Evolutionary conservation across 2,329 filamentous ascomycete genomes (phyloP).

Genomic region (Colletotrichum sp.): DNA sequence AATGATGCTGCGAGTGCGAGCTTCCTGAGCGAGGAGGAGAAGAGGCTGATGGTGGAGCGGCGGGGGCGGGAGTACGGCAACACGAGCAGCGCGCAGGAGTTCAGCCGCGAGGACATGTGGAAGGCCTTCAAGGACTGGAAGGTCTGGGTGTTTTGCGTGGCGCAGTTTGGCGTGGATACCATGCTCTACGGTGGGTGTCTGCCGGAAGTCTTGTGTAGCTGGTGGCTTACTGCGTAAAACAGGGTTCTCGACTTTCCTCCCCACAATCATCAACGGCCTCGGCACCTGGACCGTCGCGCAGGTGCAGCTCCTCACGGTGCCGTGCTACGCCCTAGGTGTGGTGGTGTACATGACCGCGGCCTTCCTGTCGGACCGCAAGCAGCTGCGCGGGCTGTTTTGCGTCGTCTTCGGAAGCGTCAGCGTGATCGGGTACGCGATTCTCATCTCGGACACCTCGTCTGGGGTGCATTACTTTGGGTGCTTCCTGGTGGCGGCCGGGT

Average conservation of each 20-base stretch:
- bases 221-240: not conserved
- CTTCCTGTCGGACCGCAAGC: constrained; percentile 68
- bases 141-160: constrained; percentile 71
- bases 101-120: constrained; percentile 65
- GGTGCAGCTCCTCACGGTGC: constrained; percentile 68
- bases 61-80: constrained; percentile 48
- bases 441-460: constrained; percentile 54
- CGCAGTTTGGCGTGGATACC: constrained; percentile 75
- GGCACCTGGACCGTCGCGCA: constrained; percentile 55
- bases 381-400: constrained; percentile 58
- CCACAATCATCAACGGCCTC: constrained; percentile 67
- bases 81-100: constrained; percentile 49
- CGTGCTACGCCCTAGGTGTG: constrained; percentile 69
- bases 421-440: constrained; percentile 62
- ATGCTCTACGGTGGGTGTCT: constrained; percentile 67
- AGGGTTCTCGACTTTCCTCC: constrained; percentile 67
- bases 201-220: too few relatives aligned
- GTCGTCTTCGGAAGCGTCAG: constrained; percentile 56
- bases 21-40: constrained; percentile 28
- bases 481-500: constrained; percentile 74
- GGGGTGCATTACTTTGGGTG: constrained; percentile 55
- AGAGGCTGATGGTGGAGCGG: constrained; percentile 35
- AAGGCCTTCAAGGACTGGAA: constrained; percentile 78
- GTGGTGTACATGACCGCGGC: constrained; percentile 71
- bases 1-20: constrained; percentile 49